These are phyloP conservation scores for Cladophialophora exuberans DNA, from an alignment of 2,329 filamentous ascomycete species.

Conservation along the genomic window DNA sequence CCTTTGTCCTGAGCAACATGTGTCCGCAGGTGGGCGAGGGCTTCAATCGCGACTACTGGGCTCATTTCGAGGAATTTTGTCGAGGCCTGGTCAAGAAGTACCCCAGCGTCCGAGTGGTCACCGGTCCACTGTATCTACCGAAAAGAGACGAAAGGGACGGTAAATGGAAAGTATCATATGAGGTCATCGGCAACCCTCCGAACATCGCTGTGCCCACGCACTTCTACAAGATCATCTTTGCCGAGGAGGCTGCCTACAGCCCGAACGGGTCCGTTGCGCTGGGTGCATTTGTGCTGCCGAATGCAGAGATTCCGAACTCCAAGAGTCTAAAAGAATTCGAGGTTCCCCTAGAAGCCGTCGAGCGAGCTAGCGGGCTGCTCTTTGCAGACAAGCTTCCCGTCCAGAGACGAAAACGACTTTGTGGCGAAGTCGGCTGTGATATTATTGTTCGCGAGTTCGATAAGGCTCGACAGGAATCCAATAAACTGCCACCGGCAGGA, in stretches of 20 bases:
- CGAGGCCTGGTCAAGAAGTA: slow-evolving; percentile 78
- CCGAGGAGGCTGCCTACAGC: slow-evolving; percentile 72
- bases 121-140: slow-evolving; percentile 90
- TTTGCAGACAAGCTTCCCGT: slow-evolving; percentile 80
- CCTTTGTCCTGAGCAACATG: slow-evolving; percentile 94
- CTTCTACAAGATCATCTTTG: slow-evolving; percentile 99
- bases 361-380: slow-evolving; percentile 88
- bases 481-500: no score
- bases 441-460: slow-evolving; percentile 80
- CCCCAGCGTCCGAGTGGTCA: slow-evolving; percentile 87
- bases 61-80: slow-evolving; percentile 97
- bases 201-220: slow-evolving; percentile 96
- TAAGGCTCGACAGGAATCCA: slow-evolving; percentile 57
- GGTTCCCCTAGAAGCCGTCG: slow-evolving; percentile 88
- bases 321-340: slow-evolving; percentile 91
- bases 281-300: slow-evolving; percentile 93
- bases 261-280: slow-evolving; percentile 75
- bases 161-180: slow-evolving; percentile 95
- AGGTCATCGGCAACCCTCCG: slow-evolving; percentile 91
- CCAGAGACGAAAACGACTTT: slow-evolving; percentile 75
- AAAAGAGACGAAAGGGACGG: slow-evolving; percentile 78
- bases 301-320: slow-evolving; percentile 82
- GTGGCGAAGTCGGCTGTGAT: slow-evolving; percentile 82
- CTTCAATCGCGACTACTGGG: slow-evolving; percentile 99
- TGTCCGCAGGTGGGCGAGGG: slow-evolving; percentile 97